phyloP scores from a whole-genome alignment of 805 yeast genomes.

The Wickerhamiella sorbophila region DNA sequence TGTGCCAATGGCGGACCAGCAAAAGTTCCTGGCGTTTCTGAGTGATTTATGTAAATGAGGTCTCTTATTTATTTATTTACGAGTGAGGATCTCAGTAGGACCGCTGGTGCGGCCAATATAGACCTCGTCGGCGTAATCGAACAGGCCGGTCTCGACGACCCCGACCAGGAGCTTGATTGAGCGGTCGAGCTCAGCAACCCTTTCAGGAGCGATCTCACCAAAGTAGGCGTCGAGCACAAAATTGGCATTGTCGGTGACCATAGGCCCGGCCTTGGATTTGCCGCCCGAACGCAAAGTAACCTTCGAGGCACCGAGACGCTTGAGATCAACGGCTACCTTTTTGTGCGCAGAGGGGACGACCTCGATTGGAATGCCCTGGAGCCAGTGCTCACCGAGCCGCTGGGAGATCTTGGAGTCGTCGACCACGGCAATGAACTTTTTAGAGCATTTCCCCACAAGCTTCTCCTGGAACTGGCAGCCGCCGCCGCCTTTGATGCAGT shows the following conservation, averaged over 20 bases:
- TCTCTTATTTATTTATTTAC: background rate
- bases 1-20: background rate
- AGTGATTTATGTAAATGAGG: conserved; percentile 1
- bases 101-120: conserved; percentile 87
- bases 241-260: conserved; percentile 90
- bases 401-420: conserved; percentile 76
- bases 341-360: conserved; percentile 81
- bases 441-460: conserved; percentile 70
- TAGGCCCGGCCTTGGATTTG: conserved; percentile 90
- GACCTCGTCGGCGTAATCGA: conserved; percentile 57
- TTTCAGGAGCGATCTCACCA: conserved; percentile 44
- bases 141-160: conserved; percentile 92
- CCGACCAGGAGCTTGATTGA: conserved; percentile 69
- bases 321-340: conserved; percentile 53
- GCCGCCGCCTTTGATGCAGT: conserved; percentile 96
- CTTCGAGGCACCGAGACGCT: conserved; percentile 44
- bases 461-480: conserved; percentile 96
- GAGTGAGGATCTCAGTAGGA: conserved; percentile 23
- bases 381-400: conserved; percentile 68
- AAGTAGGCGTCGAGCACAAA: conserved; percentile 88
- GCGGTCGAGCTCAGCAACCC: conserved; percentile 40
- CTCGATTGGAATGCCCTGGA: conserved; percentile 87
- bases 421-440: conserved; percentile 73
- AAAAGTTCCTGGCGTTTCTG: conserved; percentile 1
- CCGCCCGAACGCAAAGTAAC: conserved; percentile 73